Base-by-base conservation (phyloP, 2,329 filamentous ascomycete species). In the Cladosporium sp. region DNA sequence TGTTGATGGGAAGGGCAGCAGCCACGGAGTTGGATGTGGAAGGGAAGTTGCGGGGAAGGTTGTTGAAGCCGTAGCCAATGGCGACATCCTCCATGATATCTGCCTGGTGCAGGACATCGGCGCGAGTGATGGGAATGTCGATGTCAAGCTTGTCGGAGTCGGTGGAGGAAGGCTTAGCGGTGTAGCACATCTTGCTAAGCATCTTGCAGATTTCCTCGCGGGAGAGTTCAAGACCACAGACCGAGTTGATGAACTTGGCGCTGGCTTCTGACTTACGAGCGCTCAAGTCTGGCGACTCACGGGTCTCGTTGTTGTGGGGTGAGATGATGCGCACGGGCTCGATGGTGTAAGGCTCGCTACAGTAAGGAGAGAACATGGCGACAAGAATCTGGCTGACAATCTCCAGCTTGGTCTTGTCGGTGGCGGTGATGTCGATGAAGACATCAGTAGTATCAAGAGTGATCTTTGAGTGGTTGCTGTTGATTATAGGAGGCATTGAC, bases 11-110 rank as follows among this genome's bases (percentile, higher is more conserved):
- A 9, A 97, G 81, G 9, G 92, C 91, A 58, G 91, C 88, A 47
- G 90, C 95, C 60, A 97, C 85, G 5, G 91, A 94, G 56, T 88
- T 89, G 22, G 89, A 88, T 70, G 91, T 92, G 74, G 87, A 91
- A 8, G 92, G 91, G 69, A 93, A 91, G 49, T 88, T 86, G 53
- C 91, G 87, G 1, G 93, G 92, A 17, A 99, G 86, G 62, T 89
- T 91, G 81, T 99, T 99, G 83, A 96, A 99, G 64, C 95, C 94
- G 73, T 97, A 97, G 54, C 91, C 91, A 63, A 99, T 94, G 39
- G 91, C 94, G 19, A 95, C 87, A 71, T 99, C 95, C 77, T 99
- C 94, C 93, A 99, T 99, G 65, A 99, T 90, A 72, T 99, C 94
- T 67, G 91, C 95, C 71, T 97, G 89, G 74, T 99, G 94, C 32